Conservation (phyloP, 2,329 filamentous ascomycete genomes). For the Trichoderma lentiforme region DNA sequence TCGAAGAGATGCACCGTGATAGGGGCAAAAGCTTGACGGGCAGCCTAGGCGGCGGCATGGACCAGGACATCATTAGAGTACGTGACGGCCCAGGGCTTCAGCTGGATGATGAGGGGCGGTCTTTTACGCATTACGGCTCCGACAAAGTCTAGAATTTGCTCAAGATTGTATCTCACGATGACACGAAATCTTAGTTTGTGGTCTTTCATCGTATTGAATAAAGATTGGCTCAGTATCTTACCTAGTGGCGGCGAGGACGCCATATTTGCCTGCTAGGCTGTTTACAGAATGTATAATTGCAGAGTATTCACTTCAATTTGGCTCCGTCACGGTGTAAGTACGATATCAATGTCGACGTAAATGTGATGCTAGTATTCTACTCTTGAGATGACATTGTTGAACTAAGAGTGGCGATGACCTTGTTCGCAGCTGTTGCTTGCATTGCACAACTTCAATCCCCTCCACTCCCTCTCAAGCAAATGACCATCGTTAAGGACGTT, state of each 20-base stretch:
- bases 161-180: constrained; percentile 38
- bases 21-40: constrained; percentile 52
- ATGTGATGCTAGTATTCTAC: neutral
- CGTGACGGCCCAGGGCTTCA: constrained; percentile 68
- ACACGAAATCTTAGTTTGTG: neutral
- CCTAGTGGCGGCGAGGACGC: constrained; percentile 13
- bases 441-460: neutral
- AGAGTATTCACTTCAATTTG: neutral
- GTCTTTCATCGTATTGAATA: neutral
- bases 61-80: constrained; percentile 58
- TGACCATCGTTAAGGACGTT: accelerated
- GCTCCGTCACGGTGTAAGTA: neutral
- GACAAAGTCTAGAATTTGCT: constrained; percentile 64
- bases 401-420: neutral
- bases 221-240: neutral
- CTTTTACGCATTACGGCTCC: constrained; percentile 64
- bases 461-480: neutral
- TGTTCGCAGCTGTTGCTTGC: neutral
- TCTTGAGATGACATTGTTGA: neutral
- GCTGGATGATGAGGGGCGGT: constrained; percentile 64
- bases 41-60: constrained; percentile 52
- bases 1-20: constrained; percentile 64
- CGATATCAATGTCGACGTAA: neutral
- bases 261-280: constrained; percentile 8
- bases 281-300: constrained; percentile 1